These are phyloP conservation scores for Pythium phragmiticola DNA, from an alignment of 352 stramenopile species.

Conservation along the genomic window DNA sequence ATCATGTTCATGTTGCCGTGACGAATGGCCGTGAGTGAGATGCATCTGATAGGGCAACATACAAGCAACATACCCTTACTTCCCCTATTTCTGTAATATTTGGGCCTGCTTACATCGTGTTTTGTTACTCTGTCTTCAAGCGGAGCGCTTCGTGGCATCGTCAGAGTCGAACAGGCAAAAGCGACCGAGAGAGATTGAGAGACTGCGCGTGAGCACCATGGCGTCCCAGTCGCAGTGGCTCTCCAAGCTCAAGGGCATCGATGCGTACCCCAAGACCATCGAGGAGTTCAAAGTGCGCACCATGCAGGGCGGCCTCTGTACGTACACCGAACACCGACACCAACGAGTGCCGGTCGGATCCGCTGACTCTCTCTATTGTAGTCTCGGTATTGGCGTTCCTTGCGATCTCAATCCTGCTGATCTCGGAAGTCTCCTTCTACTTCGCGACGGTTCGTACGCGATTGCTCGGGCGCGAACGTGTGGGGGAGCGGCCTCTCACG, in stretches of 20 bases:
- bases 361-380: conserved; percentile 21
- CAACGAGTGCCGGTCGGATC: not conserved
- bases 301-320: conserved; percentile 76
- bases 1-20: conserved; percentile 5
- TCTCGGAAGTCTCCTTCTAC: conserved; percentile 81
- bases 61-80: conserved; percentile 1
- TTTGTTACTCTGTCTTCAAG: conserved; percentile 23
- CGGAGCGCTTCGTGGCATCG: conserved; percentile 25
- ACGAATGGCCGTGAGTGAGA: not conserved
- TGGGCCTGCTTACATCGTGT: not conserved
- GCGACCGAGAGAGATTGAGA: not conserved
- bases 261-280: conserved; percentile 87
- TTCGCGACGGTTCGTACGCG: conserved; percentile 42
- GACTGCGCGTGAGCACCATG: conserved; percentile 9
- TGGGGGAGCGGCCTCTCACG: not conserved
- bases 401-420: conserved; percentile 62
- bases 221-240: conserved; percentile 31
- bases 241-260: conserved; percentile 45
- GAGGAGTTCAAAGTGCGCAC: conserved; percentile 89
- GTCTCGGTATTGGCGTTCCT: conserved; percentile 73
- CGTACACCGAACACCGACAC: conserved; percentile 17
- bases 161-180: not conserved
- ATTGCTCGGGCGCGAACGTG: not conserved
- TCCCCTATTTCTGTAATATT: not conserved
- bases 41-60: conserved; percentile 12